phyloP scores from a whole-genome alignment of 345 rosid genomes.

The Nasturtium officinale region DNA sequence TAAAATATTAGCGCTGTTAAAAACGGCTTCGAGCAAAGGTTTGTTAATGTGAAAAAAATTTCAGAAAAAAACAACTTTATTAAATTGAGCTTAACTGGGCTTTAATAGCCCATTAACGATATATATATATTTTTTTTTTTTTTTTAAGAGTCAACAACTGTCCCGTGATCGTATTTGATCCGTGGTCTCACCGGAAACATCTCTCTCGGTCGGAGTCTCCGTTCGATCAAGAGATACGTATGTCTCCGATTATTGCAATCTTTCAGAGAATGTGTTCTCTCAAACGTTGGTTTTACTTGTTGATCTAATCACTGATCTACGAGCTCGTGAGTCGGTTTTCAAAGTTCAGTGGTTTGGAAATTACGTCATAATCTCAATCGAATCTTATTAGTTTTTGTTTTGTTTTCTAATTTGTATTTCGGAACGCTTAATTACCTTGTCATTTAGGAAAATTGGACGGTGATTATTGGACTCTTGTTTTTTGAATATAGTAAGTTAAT shows the following conservation, averaged over 20 bases:
- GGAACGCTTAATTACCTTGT: not conserved
- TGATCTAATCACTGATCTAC: not conserved
- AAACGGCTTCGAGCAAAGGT: not conserved
- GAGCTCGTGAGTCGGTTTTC: not conserved
- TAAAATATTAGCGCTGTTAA: not conserved
- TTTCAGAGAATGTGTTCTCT: conserved; percentile 66
- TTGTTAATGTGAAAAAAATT: too few species aligned
- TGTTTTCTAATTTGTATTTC: not conserved
- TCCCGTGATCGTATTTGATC: not conserved
- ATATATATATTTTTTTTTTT: too few species aligned
- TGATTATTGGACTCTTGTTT: not conserved
- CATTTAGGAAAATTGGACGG: too few species aligned
- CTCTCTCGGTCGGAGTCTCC: conserved; percentile 40
- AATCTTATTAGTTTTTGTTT: not conserved
- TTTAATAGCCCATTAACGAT: conserved; percentile 1
- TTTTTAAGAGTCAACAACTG: not conserved
- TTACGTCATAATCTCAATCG: not conserved
- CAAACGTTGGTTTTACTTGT: conserved; percentile 62
- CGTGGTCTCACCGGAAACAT: conserved; percentile 15
- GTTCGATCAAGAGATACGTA: conserved; percentile 68
- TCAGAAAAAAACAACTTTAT: too few species aligned
- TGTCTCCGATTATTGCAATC: conserved; percentile 60
- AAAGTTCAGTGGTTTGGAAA: not conserved
- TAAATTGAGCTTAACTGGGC: not conserved
- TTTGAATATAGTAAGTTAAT: too few species aligned